Evolutionary conservation across 169 alveolate genomes (phyloP), one percentile per base, ranked within the genome.

Genomic region (Plasmodium sp.): DNA sequence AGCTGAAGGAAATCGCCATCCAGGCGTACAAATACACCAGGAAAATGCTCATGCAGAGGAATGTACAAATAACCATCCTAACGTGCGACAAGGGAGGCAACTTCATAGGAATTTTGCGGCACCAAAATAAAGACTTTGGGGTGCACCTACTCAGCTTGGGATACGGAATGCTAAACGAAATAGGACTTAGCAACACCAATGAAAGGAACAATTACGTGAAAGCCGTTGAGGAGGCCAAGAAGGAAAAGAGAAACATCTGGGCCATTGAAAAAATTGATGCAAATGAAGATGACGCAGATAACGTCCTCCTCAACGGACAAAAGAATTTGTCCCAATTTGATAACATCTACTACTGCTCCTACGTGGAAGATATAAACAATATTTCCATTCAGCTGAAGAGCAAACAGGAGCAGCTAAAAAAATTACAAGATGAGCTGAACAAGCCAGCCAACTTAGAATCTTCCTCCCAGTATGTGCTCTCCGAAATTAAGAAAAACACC

Each of bases 11-110:
- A 71, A 51, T 81, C 43, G 94, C 94, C 1, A 31, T 90, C 2
- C 91, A 81, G 54, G 94, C 94, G 0, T 90, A 90, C 73, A 90
- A 81, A 90, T 90, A 90, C 58, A 81, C 91, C 5, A 90, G 94
- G 67, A 90, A 71, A 62, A 41, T 62, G 90, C 73, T 90, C 12
- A 90, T 90, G 94, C 94, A 90, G 54, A 90, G 94, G 43, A 45
- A 43, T 31, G 94, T 90, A 4, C 94, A 90, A 74, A 90, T 90
- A 58, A 27, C 92, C 36, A 90, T 90, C 31, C 14, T 90, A 10
- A 45, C 94, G 36, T 90, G 94, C 67, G 94, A 90, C n/a, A 90
- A 90, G 77, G 94, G 94, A 58, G 94, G 94, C 0, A 90, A 90
- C 54, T 90, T 90, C 74, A 90, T 90, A 31, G 94, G 94, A 27